Percentiles rank a stretch among this genome's conserved stretches.
Evolutionary conservation across 2,329 filamentous ascomycete species (phyloP).

Genomic region (Cercospora zeae-maydis): DNA sequence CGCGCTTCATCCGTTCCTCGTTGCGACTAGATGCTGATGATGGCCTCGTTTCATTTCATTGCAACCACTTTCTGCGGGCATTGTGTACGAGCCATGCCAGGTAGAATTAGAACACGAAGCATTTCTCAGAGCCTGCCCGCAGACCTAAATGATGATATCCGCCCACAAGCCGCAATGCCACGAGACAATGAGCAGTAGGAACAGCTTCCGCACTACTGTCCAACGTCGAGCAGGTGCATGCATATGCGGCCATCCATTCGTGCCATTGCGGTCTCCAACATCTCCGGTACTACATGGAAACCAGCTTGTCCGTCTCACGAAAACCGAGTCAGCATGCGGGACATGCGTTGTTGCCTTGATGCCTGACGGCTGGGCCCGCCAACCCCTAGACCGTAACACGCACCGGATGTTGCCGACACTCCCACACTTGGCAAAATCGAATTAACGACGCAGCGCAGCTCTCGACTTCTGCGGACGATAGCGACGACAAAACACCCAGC

Average conservation of each 20-base stretch:
- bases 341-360: not conserved
- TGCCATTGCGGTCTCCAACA: not conserved
- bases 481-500: slow-evolving; percentile 18
- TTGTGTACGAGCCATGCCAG: not conserved
- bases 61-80: not conserved
- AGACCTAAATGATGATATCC: not conserved
- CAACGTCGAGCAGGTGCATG: not conserved
- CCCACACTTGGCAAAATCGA: slow-evolving; percentile 7
- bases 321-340: not conserved
- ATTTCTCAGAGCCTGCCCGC: not conserved
- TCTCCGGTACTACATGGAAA: not conserved
- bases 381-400: not conserved
- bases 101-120: not conserved
- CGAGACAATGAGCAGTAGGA: not conserved
- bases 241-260: not conserved
- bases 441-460: slow-evolving; percentile 4
- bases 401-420: slow-evolving; percentile 3
- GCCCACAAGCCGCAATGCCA: not conserved
- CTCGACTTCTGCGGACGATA: slow-evolving; percentile 5
- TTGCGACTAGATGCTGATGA: not conserved
- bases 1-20: not conserved
- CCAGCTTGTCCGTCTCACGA: not conserved
- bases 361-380: not conserved
- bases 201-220: not conserved
- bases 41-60: not conserved